Percentiles rank a stretch among this genome's conserved stretches.
phyloP scores from a whole-genome alignment of 768 basidiomycete genomes.

The Tricholoma saponaceum region DNA sequence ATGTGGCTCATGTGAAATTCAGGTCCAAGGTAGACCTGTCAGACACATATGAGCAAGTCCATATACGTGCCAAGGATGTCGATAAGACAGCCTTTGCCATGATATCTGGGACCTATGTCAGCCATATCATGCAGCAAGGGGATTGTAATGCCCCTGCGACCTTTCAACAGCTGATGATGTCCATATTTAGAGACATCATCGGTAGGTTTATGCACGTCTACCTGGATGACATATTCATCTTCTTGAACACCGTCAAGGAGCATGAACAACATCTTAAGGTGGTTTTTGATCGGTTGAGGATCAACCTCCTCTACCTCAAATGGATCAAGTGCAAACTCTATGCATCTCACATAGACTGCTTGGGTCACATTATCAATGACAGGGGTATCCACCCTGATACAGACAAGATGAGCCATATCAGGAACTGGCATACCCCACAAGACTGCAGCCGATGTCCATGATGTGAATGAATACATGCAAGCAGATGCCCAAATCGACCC shows the following conservation, averaged over 20 bases:
- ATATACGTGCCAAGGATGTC: too few species aligned
- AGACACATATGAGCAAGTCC: too few species aligned
- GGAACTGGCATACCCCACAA: slow-evolving; percentile 24
- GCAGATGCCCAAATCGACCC: slow-evolving; percentile 18
- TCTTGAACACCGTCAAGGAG: slow-evolving; percentile 25
- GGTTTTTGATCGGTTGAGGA: slow-evolving; percentile 20
- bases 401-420: slow-evolving; percentile 25
- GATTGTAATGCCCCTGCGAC: too few species aligned
- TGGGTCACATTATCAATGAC: slow-evolving; percentile 30
- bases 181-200: slow-evolving; percentile 23
- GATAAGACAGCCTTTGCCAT: too few species aligned
- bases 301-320: slow-evolving; percentile 22
- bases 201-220: slow-evolving; percentile 28
- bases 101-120: too few species aligned
- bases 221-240: slow-evolving; percentile 34
- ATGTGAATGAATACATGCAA: slow-evolving; percentile 16
- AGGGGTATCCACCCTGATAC: slow-evolving; percentile 23
- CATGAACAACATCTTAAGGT: slow-evolving; percentile 24
- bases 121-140: too few species aligned
- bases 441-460: slow-evolving; percentile 8
- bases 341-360: slow-evolving; percentile 20
- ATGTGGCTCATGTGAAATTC: too few species aligned
- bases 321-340: slow-evolving; percentile 24
- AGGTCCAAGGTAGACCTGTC: too few species aligned
- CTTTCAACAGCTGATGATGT: slow-evolving; percentile 28